Base-by-base conservation (phyloP, 2,329 filamentous ascomycete genomes). In the Rhinocladiella similis region DNA sequence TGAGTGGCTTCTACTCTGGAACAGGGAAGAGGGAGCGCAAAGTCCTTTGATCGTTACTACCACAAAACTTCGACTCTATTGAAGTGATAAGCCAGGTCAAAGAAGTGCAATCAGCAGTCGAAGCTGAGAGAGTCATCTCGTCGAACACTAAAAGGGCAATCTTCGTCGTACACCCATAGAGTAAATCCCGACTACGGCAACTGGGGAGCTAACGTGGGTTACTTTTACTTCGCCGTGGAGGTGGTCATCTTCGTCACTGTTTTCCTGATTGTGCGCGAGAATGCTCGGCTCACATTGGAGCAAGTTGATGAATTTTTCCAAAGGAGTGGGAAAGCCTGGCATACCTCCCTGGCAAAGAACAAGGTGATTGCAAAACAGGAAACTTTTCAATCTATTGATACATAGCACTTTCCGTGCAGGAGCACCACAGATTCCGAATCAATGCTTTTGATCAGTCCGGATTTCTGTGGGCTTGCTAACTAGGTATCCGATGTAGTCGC, bases 1-100 rank as follows among this genome's bases (percentile, higher is more conserved):
- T 3, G 69, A 76, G 9, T 79, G 76, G 76, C 76, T 77, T 48
- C 73, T 77, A 63, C 73, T 67, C 20, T 69, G 75, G 55, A 71
- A 73, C 20, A 70, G 68, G 16, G 74, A 76, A 60, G 67, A 70
- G 45, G 69, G 70, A 7, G 74, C 74, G 2, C 76, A 73, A 51
- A 63, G 66, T 72, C 73, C 0, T 73, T 79, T 50, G 60, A 35
- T 3, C 49, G 49, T 45, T 53, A 27, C 38, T 57, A 57, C 43
- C 49, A 35, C 14, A 57, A 57, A 43, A 5, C 29, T 18, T 36
- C 35, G 50, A 57, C 43, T 66, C 66, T 1, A 45, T 59, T 1
- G 64, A 53, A 5, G 64, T 69, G 27, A 63, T 62, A 0, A 47
- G 51, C 14, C 66, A 69, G 25, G 60, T 69, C 16, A 59, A 65